Evolutionary conservation across 2,329 filamentous ascomycete species (phyloP), one percentile per base, ranked within the genome.

Genomic region (Penicillium digitatum): DNA sequence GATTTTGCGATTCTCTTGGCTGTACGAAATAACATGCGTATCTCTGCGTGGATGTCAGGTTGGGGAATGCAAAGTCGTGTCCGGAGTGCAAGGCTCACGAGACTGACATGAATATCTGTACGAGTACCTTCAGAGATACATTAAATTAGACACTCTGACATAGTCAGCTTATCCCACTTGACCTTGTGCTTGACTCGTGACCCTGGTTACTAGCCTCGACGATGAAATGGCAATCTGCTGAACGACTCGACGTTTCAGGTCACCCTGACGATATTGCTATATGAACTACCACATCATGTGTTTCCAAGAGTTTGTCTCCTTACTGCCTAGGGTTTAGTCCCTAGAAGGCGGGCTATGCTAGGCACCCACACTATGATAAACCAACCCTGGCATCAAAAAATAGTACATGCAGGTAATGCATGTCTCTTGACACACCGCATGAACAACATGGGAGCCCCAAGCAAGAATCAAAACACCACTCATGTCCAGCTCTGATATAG

Each of bases 181-280:
- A 14, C 27, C 42, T 9, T 45, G 37, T 32, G 16, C 16, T 37
- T 32, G 29, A 43, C 48, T 50, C 27, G 48, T 50, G 48, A 50
- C 9, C 38, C 26, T 2, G 16, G 27, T 14, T 22, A 18, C 48
- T 16, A 27, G 37, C 14, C 26, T 40, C 35, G 39, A 11, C 48
- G 48, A 50, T 50, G 48, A 44, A 44, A 50, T 50, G 16, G 5
- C 27, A 50, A 50, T 50, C 11, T 34, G 37, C 16, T 34, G 48
- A 26, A 32, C 35, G 14, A 49, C 37, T 10, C 10, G 27, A 18
- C 27, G 27, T 49, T 43, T 49, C 47, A 32, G 8, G 20, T 50
- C 16, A 14, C 20, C 14, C 14, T n/a, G 18, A 39, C 31, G 3
- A 34, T 38, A 27, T 44, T 50, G 1, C 16, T 9, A 50, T 32